These are phyloP conservation scores for Zymoseptoria passerinii DNA, from an alignment of 2,329 filamentous ascomycete genomes.

Conservation along the genomic window DNA sequence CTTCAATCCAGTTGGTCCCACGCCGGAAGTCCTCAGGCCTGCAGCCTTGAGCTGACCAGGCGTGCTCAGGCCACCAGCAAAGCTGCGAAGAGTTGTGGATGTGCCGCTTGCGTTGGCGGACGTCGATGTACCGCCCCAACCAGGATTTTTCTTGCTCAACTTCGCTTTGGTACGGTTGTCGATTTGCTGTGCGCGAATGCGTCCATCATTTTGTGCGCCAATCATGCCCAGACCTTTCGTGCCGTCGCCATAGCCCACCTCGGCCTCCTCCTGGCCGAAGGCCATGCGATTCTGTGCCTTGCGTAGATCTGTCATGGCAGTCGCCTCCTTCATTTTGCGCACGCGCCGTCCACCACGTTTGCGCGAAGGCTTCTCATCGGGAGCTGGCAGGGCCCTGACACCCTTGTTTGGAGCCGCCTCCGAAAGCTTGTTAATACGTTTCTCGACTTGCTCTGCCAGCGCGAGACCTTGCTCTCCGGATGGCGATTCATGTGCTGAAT, in stretches of 20 bases:
- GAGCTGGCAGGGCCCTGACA: slow-evolving; percentile 74
- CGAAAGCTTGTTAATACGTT: slow-evolving; percentile 84
- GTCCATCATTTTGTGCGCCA: slow-evolving; percentile 77
- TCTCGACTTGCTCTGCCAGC: slow-evolving; percentile 71
- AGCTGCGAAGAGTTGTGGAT: slow-evolving; percentile 72
- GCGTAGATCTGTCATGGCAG: slow-evolving; percentile 90
- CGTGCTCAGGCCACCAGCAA: slow-evolving; percentile 57
- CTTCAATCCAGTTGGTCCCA: slow-evolving; percentile 45
- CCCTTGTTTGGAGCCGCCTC: slow-evolving; percentile 88
- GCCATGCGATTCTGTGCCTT: slow-evolving; percentile 95
- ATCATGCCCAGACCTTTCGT: slow-evolving; percentile 94
- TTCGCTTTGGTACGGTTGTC: slow-evolving; percentile 91
- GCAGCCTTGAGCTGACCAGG: slow-evolving; percentile 65
- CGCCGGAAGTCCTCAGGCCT: slow-evolving; percentile 72
- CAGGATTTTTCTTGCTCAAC: slow-evolving; percentile 88
- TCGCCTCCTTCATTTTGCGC: slow-evolving; percentile 90
- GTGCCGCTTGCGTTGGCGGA: slow-evolving; percentile 56
- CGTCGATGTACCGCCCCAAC: slow-evolving; percentile 62
- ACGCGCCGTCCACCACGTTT: slow-evolving; percentile 88
- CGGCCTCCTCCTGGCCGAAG: slow-evolving; percentile 90
- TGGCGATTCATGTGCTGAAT: slow-evolving; percentile 71
- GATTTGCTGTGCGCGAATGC: slow-evolving; percentile 78
- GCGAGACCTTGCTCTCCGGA: slow-evolving; percentile 78
- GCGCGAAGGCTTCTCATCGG: slow-evolving; percentile 87
- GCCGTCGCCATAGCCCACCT: slow-evolving; percentile 81